Base-by-base conservation (phyloP, 2,329 filamentous ascomycete species). In the Botrytis fragariae region DNA sequence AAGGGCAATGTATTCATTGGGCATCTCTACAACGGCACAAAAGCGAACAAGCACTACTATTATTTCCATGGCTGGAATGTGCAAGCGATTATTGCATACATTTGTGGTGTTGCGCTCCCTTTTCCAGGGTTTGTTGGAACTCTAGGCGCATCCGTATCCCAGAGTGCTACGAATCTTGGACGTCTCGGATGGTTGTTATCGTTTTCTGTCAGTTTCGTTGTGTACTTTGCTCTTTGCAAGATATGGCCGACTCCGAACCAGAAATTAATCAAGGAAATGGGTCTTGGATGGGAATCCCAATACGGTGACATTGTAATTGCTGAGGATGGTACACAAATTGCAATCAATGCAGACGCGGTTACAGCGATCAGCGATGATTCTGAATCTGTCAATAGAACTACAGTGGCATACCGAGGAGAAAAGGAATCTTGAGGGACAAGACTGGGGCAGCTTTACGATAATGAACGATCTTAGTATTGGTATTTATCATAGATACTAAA, bases 241-340 rank as follows among this genome's bases (percentile, higher is more conserved):
- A 64, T 84, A 32, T 83, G 82, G 81, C 83, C 83, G 37, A 83
- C 82, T 4, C 48, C 75, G 32, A 82, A 82, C 59, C 81, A 83
- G 74, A 81, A 75, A 45, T 54, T 81, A 5, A 78, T 83, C 62
- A 80, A 79, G 69, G 77, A 82, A 74, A 78, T 80, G 77, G 80
- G 78, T 4, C 75, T 82, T 8, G 71, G 75, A 5, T 83, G 76
- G 77, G 79, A 80, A 72, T 75, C 77, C 37, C 63, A 75, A 57
- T 74, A 72, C 48, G 72, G 74, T 20, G 77, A 78, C 68, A 48
- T 70, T 20, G 61, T 78, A 35, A n/a, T 78, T 42, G 78, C 78
- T 22, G 74, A 74, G 39, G 78, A 79, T 73, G 77, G 78, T 22
- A 79, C 77, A n/a, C 71, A 75, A 44, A 77, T 78, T 68, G 73